phyloP scores from a whole-genome alignment of 371 early-diverging fungal species.

The Mortierella sp. region DNA sequence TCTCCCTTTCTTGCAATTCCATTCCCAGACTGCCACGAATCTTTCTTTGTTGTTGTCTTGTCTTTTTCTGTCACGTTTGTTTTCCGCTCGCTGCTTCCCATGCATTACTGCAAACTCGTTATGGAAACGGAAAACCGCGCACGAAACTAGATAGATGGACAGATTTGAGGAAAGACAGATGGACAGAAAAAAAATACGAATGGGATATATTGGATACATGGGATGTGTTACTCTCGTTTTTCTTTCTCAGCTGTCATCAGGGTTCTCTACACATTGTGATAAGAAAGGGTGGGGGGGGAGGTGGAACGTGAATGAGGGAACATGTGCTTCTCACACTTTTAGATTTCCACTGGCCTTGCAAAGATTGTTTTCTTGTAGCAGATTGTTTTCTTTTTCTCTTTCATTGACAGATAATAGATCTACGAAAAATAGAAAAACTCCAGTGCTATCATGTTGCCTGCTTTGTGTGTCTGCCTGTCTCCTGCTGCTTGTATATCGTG shows the following conservation, averaged over 20 bases:
- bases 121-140: background rate
- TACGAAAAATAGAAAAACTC: background rate
- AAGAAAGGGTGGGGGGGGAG: background rate
- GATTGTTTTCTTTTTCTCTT: background rate
- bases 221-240: background rate
- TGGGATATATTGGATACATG: background rate
- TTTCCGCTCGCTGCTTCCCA: background rate
- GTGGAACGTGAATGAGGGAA: background rate
- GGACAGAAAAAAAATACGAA: background rate
- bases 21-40: too few species aligned
- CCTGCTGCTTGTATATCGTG: background rate
- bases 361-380: background rate
- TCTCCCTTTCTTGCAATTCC: background rate
- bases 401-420: slow-evolving; percentile 4
- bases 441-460: background rate
- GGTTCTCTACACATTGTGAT: background rate
- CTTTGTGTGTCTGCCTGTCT: background rate
- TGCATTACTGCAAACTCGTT: background rate
- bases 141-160: background rate
- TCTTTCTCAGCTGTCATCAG: background rate
- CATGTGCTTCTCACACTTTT: slow-evolving; percentile 1
- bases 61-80: background rate
- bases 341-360: background rate
- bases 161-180: background rate
- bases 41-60: background rate